phyloP scores from a whole-genome alignment of 2,329 filamentous ascomycete species.

The Pseudogymnoascus sp. region DNA sequence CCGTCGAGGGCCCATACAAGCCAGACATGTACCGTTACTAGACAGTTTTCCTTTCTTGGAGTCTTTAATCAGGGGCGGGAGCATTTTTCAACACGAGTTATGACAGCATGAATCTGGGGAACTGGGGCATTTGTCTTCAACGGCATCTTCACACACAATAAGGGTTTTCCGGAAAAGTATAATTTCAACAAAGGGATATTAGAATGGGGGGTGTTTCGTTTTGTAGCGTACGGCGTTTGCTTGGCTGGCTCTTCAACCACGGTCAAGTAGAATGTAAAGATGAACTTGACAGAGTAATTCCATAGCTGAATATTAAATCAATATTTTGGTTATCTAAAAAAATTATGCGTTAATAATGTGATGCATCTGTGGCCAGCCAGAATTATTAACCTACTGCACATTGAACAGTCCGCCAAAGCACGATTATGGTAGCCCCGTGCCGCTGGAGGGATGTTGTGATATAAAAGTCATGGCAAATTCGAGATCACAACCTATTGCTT shows the following conservation, averaged over 20 bases:
- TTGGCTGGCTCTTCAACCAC: conserved; percentile 33
- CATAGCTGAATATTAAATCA: background rate
- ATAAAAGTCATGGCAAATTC: too few species aligned
- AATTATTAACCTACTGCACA: background rate
- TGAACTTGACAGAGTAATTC: conserved; percentile 9
- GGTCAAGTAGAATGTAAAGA: conserved; percentile 30
- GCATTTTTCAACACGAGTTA: conserved; percentile 38
- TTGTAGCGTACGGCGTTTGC: conserved; percentile 30
- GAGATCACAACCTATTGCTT: too few species aligned
- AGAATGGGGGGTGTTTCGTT: conserved; percentile 20
- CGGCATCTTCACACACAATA: conserved; percentile 39
- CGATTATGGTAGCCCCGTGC: background rate
- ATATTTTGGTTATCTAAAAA: background rate
- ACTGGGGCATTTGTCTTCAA: conserved; percentile 48
- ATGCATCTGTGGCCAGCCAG: background rate
- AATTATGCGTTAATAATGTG: background rate
- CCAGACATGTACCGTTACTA: conserved; percentile 58
- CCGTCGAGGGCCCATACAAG: conserved; percentile 90
- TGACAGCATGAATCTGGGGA: conserved; percentile 30
- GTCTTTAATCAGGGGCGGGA: conserved; percentile 19
- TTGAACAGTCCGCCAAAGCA: background rate
- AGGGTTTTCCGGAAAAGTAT: conserved; percentile 25
- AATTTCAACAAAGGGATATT: conserved; percentile 28
- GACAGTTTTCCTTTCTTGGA: conserved; percentile 19
- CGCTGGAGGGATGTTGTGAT: too few species aligned